Base-by-base conservation (phyloP, 2,329 filamentous ascomycete species). In the Penicillium sp. region DNA sequence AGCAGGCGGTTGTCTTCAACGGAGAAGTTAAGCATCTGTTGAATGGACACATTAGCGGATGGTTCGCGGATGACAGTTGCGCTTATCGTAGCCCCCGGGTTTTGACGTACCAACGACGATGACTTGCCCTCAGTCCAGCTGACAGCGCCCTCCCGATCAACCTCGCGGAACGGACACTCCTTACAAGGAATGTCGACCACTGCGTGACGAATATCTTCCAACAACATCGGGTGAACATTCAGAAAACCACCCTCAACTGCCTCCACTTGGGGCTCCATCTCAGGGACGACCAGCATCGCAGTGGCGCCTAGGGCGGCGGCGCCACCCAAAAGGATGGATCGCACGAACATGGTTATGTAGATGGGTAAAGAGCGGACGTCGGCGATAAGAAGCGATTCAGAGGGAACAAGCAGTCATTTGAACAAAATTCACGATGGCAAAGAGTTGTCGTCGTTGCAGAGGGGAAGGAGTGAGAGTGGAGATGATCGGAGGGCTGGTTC, bases 281-380 rank as follows among this genome's bases (percentile, higher is more conserved):
- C 75, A 35, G 76, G 76, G 49, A 77, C 63, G 39, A 78, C 72
- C 50, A 78, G 66, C 53, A 78, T 68, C 27, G 76, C 76, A 39
- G 70, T 71, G 61, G 73, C 70, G 65, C 71, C 63, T 33, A 78
- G 64, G 40, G 73, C 73, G 47, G 74, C 61, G 19, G 69, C 66
- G 62, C 72, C 70, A 60, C 71, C 72, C 51, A 75, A 62, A 41
- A 76, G 62, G 44, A 76, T 61, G 55, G 73, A 76, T 56, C 71
- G 71, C 60, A 75, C 60, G 59, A 73, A 69, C 74, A 76, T 78
- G 59, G 60, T 70, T 27, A 11, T 14, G 39, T 50, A 31, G 33
- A 31, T 39, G 33, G n/a, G 47, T 58, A 63, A 65, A 61, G 60
- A 63, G 50, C 55, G 63, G 60, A 65, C 56, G 63, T 61, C 58